These are phyloP conservation scores for Penicillium sp. DNA, from an alignment of 2,329 filamentous ascomycete genomes.

Conservation along the genomic window DNA sequence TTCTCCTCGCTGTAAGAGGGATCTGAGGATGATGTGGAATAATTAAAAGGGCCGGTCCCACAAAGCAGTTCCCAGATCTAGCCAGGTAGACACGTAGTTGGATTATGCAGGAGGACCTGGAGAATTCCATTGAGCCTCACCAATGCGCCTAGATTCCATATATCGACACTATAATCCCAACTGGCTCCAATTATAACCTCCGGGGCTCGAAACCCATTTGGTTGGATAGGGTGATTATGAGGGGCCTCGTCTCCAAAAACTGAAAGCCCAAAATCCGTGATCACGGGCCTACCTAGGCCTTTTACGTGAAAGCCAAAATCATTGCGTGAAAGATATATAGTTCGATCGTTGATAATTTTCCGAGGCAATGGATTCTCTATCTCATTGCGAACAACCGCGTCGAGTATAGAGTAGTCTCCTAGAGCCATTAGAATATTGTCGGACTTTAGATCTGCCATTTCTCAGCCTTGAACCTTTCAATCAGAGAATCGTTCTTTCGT, in stretches of 20 bases:
- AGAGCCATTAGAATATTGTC: background rate
- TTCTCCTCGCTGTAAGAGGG: too few relatives aligned
- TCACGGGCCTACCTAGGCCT: background rate
- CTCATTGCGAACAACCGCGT: background rate
- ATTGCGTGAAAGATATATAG: background rate
- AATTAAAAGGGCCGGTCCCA: background rate
- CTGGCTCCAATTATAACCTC: background rate
- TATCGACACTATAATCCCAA: background rate
- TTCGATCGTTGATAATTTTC: background rate
- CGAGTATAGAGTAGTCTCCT: background rate
- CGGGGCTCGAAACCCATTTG: background rate
- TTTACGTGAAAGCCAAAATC: background rate
- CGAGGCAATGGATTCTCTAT: background rate
- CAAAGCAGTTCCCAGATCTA: background rate
- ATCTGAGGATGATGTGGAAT: background rate
- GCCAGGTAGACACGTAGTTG: accelerated
- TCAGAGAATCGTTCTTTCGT: too few relatives aligned
- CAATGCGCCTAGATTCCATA: background rate
- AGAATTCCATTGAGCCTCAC: background rate
- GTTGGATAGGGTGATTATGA: background rate
- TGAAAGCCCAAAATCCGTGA: background rate
- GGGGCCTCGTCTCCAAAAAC: background rate
- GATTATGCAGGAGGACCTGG: too few relatives aligned
- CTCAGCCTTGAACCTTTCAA: too few relatives aligned
- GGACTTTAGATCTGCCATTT: background rate